Evolutionary conservation across 768 basidiomycete genomes (phyloP).

Genomic region (Calvatia gigantea): DNA sequence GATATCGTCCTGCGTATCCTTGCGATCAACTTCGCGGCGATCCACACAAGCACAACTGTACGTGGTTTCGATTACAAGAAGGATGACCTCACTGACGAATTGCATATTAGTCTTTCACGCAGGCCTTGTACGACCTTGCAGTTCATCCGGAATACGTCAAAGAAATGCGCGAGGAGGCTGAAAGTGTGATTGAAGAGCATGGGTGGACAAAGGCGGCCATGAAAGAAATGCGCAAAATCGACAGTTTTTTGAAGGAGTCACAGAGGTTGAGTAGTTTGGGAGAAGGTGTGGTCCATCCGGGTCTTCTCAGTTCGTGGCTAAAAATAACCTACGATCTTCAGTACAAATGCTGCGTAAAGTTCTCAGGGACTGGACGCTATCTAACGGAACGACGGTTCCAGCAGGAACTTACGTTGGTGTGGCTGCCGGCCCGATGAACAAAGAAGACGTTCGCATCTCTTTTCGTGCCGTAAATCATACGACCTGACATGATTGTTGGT

Average conservation of each 20-base stretch:
- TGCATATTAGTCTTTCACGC: neutral
- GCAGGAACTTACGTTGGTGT: slow-evolving; percentile 22
- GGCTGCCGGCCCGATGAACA: slow-evolving; percentile 20
- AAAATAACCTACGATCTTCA: neutral
- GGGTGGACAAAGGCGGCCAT: slow-evolving; percentile 32
- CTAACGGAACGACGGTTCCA: slow-evolving; percentile 24
- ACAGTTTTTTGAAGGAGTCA: slow-evolving; percentile 42
- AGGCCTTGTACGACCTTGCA: slow-evolving; percentile 30
- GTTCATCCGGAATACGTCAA: slow-evolving; percentile 26
- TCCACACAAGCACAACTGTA: slow-evolving; percentile 38
- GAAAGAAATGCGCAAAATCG: slow-evolving; percentile 36
- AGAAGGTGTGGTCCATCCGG: neutral
- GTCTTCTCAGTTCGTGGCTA: neutral
- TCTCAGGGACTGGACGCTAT: slow-evolving; percentile 25
- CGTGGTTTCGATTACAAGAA: neutral
- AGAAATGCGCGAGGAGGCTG: slow-evolving; percentile 39
- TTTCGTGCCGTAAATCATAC: neutral
- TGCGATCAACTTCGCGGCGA: slow-evolving; percentile 34
- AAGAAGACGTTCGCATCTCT: slow-evolving; percentile 17
- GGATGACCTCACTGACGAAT: slow-evolving; percentile 6
- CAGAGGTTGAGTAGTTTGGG: slow-evolving; percentile 5
- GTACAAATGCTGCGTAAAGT: slow-evolving; percentile 21
- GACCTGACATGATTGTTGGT: neutral
- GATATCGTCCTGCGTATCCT: slow-evolving; percentile 25
- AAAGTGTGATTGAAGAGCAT: slow-evolving; percentile 25